Evolutionary conservation across 345 rosid species (phyloP), one percentile per base, ranked within the genome.

Genomic region (Citrus unshiu): DNA sequence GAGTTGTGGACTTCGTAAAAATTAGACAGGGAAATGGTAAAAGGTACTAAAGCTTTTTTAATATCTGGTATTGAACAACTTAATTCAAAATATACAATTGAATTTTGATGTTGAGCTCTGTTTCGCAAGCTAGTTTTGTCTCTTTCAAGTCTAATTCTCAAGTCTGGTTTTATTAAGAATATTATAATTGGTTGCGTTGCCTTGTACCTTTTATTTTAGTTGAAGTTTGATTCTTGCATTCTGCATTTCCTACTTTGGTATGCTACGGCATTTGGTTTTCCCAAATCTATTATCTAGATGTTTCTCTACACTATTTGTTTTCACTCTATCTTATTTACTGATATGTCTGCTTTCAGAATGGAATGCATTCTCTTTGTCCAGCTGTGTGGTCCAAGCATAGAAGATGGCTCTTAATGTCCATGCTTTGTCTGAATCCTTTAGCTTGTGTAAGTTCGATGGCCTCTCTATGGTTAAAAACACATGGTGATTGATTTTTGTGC

Each of bases 351-450:
- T 78, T 12, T 78, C 93, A 96, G 99, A 92, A 90, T 81, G 99
- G 99, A 67, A 85, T 94, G 88, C 99, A 96, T 85, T 96, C 98
- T 63, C 89, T 96, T 10, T 96, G 99, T 83, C 99, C 99, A 73
- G 97, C 98, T 40, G 82, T 96, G 72, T 96, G 98, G 99, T 96
- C 99, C 81, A 94, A 91, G 87, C 98, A 96, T 82, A 81, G 98
- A 78, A 91, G 98, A 83, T 96, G 98, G 99, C 91, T 94, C 81
- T 82, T 96, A 79, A 96, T 96, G 98, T 94, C 99, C 81, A 96
- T 96, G 98, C 91, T 94, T 49, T 90, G 97, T 74, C 92, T 93
- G 79, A 96, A 90, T 81, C 99, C 98, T 81, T 61, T 94, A 79
- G 92, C 95, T 51, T 96, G 97, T 84, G 97, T 96, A 87, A 91